Conservation (phyloP, 78 protist genomes). For the Dictyostelium brefeldianum region DNA sequence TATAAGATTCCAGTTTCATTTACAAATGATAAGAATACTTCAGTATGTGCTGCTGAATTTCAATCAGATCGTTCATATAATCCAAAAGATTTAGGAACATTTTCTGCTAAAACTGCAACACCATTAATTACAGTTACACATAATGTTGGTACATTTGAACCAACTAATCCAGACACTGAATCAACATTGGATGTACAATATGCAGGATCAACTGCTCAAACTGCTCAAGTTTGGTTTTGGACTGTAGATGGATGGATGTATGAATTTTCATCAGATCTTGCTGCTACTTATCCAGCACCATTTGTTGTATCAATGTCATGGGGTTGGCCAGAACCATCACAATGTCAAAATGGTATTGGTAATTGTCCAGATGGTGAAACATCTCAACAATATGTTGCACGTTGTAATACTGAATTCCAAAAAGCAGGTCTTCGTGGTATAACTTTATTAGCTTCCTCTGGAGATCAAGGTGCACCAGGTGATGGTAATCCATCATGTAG, state of each 20-base stretch:
- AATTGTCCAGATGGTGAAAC: slow-evolving; percentile 19
- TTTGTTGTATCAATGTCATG: slow-evolving; percentile 62
- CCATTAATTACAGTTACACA: slow-evolving; percentile 25
- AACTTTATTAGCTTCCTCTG: slow-evolving; percentile 42
- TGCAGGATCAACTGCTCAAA: slow-evolving; percentile 40
- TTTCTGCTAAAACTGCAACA: slow-evolving; percentile 53
- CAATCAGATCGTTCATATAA: slow-evolving; percentile 58
- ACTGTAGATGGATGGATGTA: slow-evolving; percentile 72
- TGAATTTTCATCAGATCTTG: slow-evolving; percentile 43
- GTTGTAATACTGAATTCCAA: slow-evolving; percentile 51
- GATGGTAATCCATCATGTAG: slow-evolving; percentile 20
- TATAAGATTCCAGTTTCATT: slow-evolving; percentile 53
- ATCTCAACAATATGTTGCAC: slow-evolving; percentile 25
- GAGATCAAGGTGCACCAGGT: slow-evolving; percentile 82
- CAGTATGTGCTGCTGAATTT: slow-evolving; percentile 71
- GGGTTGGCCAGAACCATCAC: slow-evolving; percentile 71
- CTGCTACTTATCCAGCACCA: slow-evolving; percentile 30
- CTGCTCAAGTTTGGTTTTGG: slow-evolving; percentile 33
- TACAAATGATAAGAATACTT: slow-evolving; percentile 23
- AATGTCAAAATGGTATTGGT: slow-evolving; percentile 33
- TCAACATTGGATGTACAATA: slow-evolving; percentile 81
- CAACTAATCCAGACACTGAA: slow-evolving; percentile 48
- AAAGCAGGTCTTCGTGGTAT: slow-evolving; percentile 65
- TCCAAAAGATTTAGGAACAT: slow-evolving; percentile 35
- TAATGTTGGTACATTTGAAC: slow-evolving; percentile 53